Evolutionary conservation across 257 asterid genomes (phyloP).

Genomic region (Echites panduratus): DNA sequence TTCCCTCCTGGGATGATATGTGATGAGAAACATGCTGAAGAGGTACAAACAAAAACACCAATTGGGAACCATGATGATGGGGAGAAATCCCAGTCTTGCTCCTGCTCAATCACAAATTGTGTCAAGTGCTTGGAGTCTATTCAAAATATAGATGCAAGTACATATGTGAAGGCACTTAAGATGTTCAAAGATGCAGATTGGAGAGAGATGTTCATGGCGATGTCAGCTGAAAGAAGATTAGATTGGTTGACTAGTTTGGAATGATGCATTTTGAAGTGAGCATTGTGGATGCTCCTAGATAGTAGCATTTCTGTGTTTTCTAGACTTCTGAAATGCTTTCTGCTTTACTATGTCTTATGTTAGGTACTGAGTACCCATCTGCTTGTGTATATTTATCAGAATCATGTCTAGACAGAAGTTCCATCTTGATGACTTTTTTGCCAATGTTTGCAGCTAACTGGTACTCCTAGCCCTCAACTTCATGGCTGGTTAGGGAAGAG

Average conservation of each 20-base stretch:
- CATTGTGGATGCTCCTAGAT: not conserved
- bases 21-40: not conserved
- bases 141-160: conserved; percentile 10
- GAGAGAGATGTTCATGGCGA: conserved; percentile 22
- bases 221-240: conserved; percentile 14
- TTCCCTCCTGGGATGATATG: not conserved
- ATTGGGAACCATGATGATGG: not conserved
- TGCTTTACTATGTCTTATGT: too few species aligned
- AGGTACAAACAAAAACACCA: not conserved
- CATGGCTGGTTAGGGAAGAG: too few species aligned
- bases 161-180: conserved; percentile 14
- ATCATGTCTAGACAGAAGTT: too few species aligned
- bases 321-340: not conserved
- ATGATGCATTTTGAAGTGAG: not conserved
- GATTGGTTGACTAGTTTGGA: conserved; percentile 12
- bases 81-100: not conserved
- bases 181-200: conserved; percentile 19
- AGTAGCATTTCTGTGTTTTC: not conserved
- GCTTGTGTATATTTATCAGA: too few species aligned
- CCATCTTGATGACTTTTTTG: too few species aligned
- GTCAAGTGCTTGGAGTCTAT: conserved; percentile 15
- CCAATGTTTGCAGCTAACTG: too few species aligned
- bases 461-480: too few species aligned
- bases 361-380: too few species aligned
- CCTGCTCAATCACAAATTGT: conserved; percentile 4